Base-by-base conservation (phyloP, 495 filamentous ascomycete genomes). In the Zalerion maritima region DNA sequence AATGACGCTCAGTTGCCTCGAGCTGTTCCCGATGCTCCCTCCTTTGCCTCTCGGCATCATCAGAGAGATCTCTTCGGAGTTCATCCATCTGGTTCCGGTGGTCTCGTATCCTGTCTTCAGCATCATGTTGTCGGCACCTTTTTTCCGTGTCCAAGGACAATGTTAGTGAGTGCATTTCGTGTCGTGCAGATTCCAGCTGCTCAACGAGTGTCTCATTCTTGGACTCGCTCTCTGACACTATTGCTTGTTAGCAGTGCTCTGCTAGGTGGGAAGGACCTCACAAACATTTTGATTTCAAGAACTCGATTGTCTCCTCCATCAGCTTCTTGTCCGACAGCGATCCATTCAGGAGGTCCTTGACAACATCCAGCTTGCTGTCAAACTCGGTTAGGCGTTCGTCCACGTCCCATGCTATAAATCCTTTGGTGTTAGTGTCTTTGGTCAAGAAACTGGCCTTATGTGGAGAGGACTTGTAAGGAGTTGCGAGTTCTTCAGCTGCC, bases 201-300 rank as follows among this genome's bases (percentile, higher is more conserved):
- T 57, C 53, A 14, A 67, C 64, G 2, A 85, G 53, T 5, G 47
- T 47, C 2, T 61, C 35, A 33, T 78, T 81, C 14, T 53, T 56
- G 9, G 71, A 55, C 3, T 58, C 56, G n/a, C n/a, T n/a, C n/a
- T n/a, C n/a, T n/a, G n/a, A n/a, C n/a, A n/a, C n/a, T n/a, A n/a
- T 24, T n/a, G 10, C 5, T 16, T 9, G 15, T 29, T 14, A 31
- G 34, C 14, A 17, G 38, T 5, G 26, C 14, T 6, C 20, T 7
- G 3, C 19, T 11, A 17, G 24, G n/a, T 7, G 29, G n/a, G 18
- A 55, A 74, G 34, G 61, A 93, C 84, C 67, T 68, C 71, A 63
- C n/a, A n/a, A n/a, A n/a, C n/a, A n/a, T n/a, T n/a, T n/a, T 20
- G 63, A 62, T 49, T 89, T 85, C 41, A 78, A 77, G 3, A 79